Evolutionary conservation across 2,329 filamentous ascomycete genomes (phyloP).

Genomic region (Phaeosphaeria sp.): DNA sequence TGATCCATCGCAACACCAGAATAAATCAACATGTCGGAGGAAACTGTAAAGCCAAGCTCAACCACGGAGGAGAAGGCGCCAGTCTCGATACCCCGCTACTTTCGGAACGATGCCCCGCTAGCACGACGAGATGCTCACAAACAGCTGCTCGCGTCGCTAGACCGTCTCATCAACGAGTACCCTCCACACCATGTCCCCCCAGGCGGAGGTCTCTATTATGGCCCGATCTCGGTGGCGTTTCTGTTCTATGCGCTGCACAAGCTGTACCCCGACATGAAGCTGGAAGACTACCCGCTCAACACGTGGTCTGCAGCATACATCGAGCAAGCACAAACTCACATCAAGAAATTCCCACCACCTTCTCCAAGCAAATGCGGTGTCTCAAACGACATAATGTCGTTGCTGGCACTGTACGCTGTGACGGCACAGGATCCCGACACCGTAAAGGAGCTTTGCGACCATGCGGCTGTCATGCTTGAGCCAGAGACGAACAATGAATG

Average conservation of each 20-base stretch:
- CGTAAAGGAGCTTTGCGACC: slow-evolving; percentile 58
- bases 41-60: slow-evolving; percentile 21
- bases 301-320: slow-evolving; percentile 60
- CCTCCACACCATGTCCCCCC: slow-evolving; percentile 55
- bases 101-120: slow-evolving; percentile 49
- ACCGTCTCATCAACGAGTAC: slow-evolving; percentile 56
- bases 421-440: slow-evolving; percentile 59
- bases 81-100: slow-evolving; percentile 49
- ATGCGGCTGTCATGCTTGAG: slow-evolving; percentile 56
- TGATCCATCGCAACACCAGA: not conserved
- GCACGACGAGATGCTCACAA: slow-evolving; percentile 55
- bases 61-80: slow-evolving; percentile 25
- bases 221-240: slow-evolving; percentile 58
- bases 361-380: slow-evolving; percentile 56
- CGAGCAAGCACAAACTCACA: slow-evolving; percentile 57
- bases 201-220: slow-evolving; percentile 59
- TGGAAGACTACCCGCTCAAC: slow-evolving; percentile 56
- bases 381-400: slow-evolving; percentile 58
- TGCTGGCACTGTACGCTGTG: slow-evolving; percentile 58
- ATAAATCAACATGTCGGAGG: slow-evolving; percentile 33
- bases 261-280: slow-evolving; percentile 55
- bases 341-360: slow-evolving; percentile 57
- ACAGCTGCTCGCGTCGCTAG: slow-evolving; percentile 58
- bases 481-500: slow-evolving; percentile 65
- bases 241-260: slow-evolving; percentile 59